Evolutionary conservation across 345 rosid genomes (phyloP).

Genomic region (Moringa oleifera): DNA sequence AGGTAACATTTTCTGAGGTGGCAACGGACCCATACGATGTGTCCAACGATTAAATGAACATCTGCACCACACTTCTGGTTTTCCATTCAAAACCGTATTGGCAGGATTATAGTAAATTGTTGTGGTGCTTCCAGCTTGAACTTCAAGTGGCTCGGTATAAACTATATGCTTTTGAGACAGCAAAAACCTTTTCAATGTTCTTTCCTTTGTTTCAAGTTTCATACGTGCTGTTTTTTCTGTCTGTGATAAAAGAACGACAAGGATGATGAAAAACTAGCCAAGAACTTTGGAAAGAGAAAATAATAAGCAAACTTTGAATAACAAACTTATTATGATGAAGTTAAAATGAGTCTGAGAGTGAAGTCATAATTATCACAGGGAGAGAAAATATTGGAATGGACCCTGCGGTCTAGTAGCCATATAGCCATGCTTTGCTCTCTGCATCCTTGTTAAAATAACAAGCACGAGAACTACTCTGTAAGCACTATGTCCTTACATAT

Average conservation of each 20-base stretch:
- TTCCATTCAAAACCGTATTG: conserved; percentile 76
- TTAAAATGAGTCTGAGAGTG: conserved; percentile 2
- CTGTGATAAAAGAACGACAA: conserved; percentile 34
- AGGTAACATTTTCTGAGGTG: conserved; percentile 78
- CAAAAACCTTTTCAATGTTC: conserved; percentile 65
- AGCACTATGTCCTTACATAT: background rate
- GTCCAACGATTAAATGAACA: conserved; percentile 95
- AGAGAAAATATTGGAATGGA: background rate
- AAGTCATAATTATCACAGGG: conserved; percentile 2
- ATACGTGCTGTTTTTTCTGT: conserved; percentile 54
- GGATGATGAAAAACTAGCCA: background rate
- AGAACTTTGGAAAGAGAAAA: conserved; percentile 5
- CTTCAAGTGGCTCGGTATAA: conserved; percentile 78
- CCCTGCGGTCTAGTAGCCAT: conserved; percentile 5
- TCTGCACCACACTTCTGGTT: conserved; percentile 87
- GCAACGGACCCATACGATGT: conserved; percentile 64
- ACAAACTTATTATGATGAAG: conserved; percentile 10
- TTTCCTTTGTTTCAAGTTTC: conserved; percentile 73
- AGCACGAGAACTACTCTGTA: background rate
- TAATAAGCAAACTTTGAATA: too few relatives aligned
- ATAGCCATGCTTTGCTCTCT: background rate
- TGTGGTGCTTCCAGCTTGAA: conserved; percentile 67
- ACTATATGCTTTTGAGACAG: conserved; percentile 79
- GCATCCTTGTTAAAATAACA: background rate
- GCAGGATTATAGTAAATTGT: conserved; percentile 78